Conservation (phyloP, 306 rosid genomes). For the Castanea mollissima region DNA sequence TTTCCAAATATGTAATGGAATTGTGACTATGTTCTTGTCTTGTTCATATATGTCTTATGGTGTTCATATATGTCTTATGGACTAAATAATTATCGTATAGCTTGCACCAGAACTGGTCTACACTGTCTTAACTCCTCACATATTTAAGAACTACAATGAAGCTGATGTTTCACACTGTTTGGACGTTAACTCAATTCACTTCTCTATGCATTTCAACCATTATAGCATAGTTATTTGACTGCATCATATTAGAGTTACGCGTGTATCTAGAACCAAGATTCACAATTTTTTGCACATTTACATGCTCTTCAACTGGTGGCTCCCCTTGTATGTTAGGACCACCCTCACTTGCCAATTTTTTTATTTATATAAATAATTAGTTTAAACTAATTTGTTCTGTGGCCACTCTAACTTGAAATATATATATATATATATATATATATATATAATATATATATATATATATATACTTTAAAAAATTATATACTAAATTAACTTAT, state of each 20-base stretch:
- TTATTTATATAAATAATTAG: too few species aligned
- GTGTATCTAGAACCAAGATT: background rate
- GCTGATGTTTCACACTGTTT: background rate
- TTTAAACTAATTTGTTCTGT: too few species aligned
- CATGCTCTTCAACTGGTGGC: too few species aligned
- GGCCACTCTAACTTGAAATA: too few species aligned
- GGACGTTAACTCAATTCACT: background rate
- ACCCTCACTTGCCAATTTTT: too few species aligned
- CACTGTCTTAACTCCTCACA: background rate
- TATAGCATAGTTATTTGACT: background rate
- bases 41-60: background rate
- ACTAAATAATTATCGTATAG: background rate
- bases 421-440: too few species aligned
- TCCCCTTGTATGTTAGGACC: too few species aligned
- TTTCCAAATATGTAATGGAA: background rate
- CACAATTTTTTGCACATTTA: background rate
- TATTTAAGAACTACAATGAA: background rate
- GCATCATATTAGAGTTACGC: background rate
- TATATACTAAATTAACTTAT: too few species aligned
- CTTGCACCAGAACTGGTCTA: background rate
- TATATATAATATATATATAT: too few species aligned
- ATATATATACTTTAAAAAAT: too few species aligned
- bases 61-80: background rate
- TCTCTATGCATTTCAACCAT: background rate
- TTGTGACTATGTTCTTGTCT: background rate